phyloP scores from a whole-genome alignment of 257 asterid species.

The Linderniella brevidens region DNA sequence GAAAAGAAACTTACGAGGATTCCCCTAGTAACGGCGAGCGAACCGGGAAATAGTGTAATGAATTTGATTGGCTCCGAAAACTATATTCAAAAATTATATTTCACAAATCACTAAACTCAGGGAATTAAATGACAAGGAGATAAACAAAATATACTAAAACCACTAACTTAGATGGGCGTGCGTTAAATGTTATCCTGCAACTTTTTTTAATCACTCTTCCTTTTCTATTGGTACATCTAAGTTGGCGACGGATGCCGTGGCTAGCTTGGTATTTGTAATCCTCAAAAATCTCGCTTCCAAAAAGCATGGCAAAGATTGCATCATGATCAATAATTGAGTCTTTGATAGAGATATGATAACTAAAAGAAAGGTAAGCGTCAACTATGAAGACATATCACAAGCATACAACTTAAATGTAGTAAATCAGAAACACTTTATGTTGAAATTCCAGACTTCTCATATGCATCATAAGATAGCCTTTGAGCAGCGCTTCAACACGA shows the following conservation, averaged over 20 bases:
- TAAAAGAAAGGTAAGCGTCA: neutral
- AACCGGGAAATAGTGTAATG: no score
- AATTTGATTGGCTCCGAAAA: no score
- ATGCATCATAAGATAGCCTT: constrained; percentile 56
- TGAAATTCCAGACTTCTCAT: constrained; percentile 60
- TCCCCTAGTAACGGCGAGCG: constrained; percentile 30
- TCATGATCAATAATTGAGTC: constrained; percentile 87
- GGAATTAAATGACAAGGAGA: no score
- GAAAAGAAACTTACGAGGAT: constrained; percentile 23
- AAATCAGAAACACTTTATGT: constrained; percentile 21
- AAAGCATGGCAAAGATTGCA: constrained; percentile 79
- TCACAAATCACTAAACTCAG: no score
- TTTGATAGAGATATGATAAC: constrained; percentile 19
- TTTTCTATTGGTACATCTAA: no score
- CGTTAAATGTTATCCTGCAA: no score
- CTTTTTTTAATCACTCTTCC: no score
- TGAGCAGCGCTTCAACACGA: constrained; percentile 65
- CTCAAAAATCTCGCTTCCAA: constrained; percentile 89
- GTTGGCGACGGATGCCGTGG: constrained; percentile 84
- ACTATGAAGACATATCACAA: neutral
- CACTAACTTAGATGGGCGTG: no score
- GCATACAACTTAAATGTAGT: neutral
- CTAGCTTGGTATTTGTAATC: constrained; percentile 68
- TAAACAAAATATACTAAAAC: no score
- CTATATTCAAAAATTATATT: no score